A percentile compares a stretch with the other conserved stretches of the same genome.
These are phyloP conservation scores for Paraphoma sp. DNA, from an alignment of 2,329 filamentous ascomycete genomes.

Conservation along the genomic window DNA sequence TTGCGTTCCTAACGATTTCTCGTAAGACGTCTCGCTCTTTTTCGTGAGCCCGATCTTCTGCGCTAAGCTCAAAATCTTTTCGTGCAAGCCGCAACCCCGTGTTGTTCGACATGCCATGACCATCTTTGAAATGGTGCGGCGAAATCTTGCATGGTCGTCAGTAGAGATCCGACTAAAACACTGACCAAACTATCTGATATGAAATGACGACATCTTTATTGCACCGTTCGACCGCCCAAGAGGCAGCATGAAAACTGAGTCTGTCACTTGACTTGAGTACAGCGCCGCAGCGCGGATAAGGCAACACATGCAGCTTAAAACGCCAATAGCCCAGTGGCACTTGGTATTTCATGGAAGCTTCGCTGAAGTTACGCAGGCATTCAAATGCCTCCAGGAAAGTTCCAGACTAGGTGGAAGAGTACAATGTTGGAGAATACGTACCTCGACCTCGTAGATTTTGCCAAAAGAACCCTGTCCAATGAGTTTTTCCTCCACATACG, in stretches of 20 bases:
- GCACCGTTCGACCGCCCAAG: background rate
- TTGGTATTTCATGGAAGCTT: no score
- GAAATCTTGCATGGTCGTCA: constrained; percentile 57
- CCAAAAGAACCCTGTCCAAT: constrained; percentile 75
- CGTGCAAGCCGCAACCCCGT: constrained; percentile 39
- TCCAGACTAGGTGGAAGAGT: background rate
- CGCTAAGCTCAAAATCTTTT: constrained; percentile 47
- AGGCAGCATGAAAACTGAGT: no score
- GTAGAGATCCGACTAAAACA: no score
- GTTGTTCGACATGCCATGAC: constrained; percentile 2
- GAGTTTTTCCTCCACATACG: constrained; percentile 43
- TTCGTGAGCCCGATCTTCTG: constrained; percentile 13
- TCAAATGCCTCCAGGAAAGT: no score
- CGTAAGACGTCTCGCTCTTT: constrained; percentile 46
- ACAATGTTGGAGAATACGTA: background rate
- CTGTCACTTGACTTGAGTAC: no score
- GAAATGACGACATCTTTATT: background rate
- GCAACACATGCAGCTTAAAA: no score
- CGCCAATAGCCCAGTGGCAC: no score
- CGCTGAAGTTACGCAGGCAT: no score
- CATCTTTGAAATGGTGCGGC: constrained; percentile 44
- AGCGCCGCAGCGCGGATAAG: no score
- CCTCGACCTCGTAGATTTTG: constrained; percentile 82
- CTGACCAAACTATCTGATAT: background rate
- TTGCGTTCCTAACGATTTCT: constrained; percentile 42